Base-by-base conservation (phyloP, 2,329 filamentous ascomycete genomes). In the Penicillium verrucosum region DNA sequence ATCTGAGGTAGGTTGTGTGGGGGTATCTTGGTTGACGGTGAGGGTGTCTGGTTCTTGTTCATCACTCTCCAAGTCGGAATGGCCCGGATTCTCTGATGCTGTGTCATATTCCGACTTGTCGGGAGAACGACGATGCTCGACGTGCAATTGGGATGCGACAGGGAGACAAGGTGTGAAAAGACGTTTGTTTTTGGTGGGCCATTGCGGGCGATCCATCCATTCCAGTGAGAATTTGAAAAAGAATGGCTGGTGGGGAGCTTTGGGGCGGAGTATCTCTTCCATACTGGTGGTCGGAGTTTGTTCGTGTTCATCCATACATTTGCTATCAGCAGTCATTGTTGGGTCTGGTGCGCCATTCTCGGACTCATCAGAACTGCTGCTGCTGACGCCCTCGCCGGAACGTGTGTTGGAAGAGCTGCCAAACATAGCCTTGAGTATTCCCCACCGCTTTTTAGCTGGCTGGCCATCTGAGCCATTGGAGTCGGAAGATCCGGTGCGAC, bases 221-320 rank as follows among this genome's bases (percentile, higher is more conserved):
- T 89, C 86, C n/a, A 89, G 75, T 1, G 85, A 87, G 68, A 89
- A 89, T 58, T 84, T 86, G 77, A 89, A 89, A 60, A 79, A 84
- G 62, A 82, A 85, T 40, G 76, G 78, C 55, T 82, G 82, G 61
- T 84, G 82, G 45, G 71, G 72, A n/a, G 68, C 73, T 44, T 68
- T 76, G 59, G 68, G 75, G 40, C 70, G 71, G 34, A 58, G 54
- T 25, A 68, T 59, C 44, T 72, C 65, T 30, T 64, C 64, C 12
- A 64, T 58, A 43, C 56, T 60, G 51, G 43, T 61, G 32, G 65
- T 65, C 10, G 61, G 58, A 27, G 57, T 55, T 21, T 63, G 60
- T 51, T 65, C 60, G 43, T 65, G 65, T 40, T 66, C 61, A 56
- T 76, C 64, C 59, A 69, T 42, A 54, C 65, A 63, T 56, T 64